Base-by-base conservation (phyloP, 2,329 filamentous ascomycete species). In the Phoma sp. region DNA sequence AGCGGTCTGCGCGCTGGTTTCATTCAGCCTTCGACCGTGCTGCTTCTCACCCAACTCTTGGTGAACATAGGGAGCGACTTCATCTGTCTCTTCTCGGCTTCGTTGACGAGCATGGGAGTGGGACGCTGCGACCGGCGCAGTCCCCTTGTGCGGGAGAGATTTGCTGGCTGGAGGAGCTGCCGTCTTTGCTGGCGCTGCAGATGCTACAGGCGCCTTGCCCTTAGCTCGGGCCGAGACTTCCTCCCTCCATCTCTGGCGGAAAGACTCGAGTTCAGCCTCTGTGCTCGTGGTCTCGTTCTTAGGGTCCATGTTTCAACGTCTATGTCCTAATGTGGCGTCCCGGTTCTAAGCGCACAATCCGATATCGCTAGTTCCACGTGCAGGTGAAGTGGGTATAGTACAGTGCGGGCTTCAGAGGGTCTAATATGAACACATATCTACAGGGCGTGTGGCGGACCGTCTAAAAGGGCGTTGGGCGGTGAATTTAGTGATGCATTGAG, bases 231-330 rank as follows among this genome's bases (percentile, higher is more conserved):
- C 80, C 14, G 79, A 77, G 6, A 96, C 89, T 72, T 97, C 93
- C 64, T 91, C 88, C 54, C 86, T 86, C 93, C 93, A 97, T 81
- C 92, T 84, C 68, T 86, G 84, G 61, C 93, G 88, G 77, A 97
- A 97, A 38, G 84, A 87, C 75, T 96, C 91, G 56, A 97, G 84
- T 74, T 96, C 92, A 43, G 87, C 77, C 64, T 80, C 79, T 40
- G 78, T 76, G 57, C 59, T 66, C 60, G 66, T 69, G 43, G 58
- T 53, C 23, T 61, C 38, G 53, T 61, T 48, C 20, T 60, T 51
- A 20, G 58, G 55, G 45, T 62, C 55, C 61, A 66, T 62, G 51
- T 53, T 57, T 42, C 34, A 42, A 29, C n/a, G n/a, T n/a, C n/a
- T n/a, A 32, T 55, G 30, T 51, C 29, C 49, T 17, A 51, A 45